Evolutionary conservation across 768 basidiomycete species (phyloP).

Genomic region (Naematelia encephala): DNA sequence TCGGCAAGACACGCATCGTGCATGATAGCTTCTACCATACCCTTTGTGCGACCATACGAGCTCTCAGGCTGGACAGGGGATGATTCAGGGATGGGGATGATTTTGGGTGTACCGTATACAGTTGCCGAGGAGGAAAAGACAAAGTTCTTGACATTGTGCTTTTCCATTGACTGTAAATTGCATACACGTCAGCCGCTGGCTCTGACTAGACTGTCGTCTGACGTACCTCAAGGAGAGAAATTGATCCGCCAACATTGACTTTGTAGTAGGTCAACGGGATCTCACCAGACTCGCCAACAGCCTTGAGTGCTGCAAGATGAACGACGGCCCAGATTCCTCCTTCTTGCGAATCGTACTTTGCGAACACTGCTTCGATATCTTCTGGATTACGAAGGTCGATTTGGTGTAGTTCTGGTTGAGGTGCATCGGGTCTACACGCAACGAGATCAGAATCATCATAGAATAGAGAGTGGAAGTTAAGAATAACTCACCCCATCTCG

Average conservation of each 20-base stretch:
- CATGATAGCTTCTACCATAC: conserved; percentile 86
- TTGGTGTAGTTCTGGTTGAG: conserved; percentile 41
- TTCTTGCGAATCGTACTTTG: conserved; percentile 65
- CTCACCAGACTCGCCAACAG: conserved; percentile 93
- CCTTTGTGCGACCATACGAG: conserved; percentile 93
- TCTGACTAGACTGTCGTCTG: no score
- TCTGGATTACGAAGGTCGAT: conserved; percentile 73
- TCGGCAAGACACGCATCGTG: conserved; percentile 66
- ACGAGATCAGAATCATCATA: background rate
- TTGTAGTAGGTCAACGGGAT: conserved; percentile 88
- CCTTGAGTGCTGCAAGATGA: conserved; percentile 95
- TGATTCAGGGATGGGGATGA: conserved; percentile 88
- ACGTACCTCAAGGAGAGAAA: conserved; percentile 64
- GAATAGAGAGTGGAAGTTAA: background rate
- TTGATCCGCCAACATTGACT: conserved; percentile 87
- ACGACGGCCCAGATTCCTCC: conserved; percentile 95
- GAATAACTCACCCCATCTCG: conserved; percentile 56
- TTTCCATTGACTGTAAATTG: conserved; percentile 66
- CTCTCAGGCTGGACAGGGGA: conserved; percentile 83
- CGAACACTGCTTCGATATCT: conserved; percentile 73
- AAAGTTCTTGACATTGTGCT: conserved; percentile 75
- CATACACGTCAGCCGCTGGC: background rate
- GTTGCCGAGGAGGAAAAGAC: conserved; percentile 99
- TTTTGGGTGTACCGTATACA: conserved; percentile 90
- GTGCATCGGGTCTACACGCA: conserved; percentile 26